These are phyloP conservation scores for Stentor roeselii DNA, from an alignment of 73 alveolate species.

Conservation along the genomic window DNA sequence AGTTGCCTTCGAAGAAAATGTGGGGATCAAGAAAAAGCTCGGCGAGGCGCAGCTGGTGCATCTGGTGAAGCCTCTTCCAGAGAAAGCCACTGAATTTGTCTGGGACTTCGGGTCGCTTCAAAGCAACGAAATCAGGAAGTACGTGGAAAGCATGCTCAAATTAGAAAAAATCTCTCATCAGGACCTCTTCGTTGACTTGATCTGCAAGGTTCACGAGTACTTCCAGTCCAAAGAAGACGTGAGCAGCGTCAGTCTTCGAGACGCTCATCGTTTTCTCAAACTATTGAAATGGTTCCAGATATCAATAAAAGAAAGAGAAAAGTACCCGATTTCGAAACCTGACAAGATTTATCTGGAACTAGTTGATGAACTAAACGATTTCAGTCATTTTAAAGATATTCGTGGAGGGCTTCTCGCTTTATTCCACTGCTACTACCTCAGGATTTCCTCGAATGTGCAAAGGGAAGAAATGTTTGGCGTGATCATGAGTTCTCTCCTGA, in stretches of 20 bases:
- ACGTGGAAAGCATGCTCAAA: neutral
- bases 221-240: neutral
- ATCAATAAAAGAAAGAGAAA: neutral
- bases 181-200: neutral
- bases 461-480: neutral
- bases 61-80: constrained; percentile 14
- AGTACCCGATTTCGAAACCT: neutral
- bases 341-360: neutral
- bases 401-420: constrained; percentile 44
- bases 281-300: constrained; percentile 2
- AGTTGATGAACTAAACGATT: neutral
- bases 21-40: neutral
- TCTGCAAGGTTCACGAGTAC: constrained; percentile 5
- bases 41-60: neutral
- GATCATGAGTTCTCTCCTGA: too few species aligned
- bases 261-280: constrained; percentile 14
- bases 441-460: neutral
- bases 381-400: neutral
- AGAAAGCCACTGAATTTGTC: neutral
- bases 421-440: constrained; percentile 53
- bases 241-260: constrained; percentile 30
- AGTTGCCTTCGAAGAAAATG: neutral
- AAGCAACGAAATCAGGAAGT: neutral
- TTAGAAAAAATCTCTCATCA: neutral
- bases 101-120: constrained; percentile 20